Evolutionary conservation across 75 land plant species (phyloP), one percentile per base, ranked within the genome.

Genomic region (Selaginella tamariscina): DNA sequence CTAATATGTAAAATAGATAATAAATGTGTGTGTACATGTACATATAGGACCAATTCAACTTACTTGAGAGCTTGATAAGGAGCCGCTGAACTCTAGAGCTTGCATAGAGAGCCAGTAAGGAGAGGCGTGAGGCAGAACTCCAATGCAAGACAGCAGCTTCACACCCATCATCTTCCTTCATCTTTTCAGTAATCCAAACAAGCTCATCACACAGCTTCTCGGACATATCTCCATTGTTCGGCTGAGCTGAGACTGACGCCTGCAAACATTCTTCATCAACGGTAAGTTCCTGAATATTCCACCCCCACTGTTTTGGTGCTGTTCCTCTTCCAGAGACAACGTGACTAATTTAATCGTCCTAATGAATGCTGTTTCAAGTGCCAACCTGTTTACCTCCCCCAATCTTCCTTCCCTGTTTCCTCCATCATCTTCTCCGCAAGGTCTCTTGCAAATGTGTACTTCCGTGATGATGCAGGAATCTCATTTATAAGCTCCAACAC

Each of bases 201-300:
- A 83, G 69, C 79, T 93, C 96, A 31, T 83, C 82, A 24, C 86
- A 88, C 76, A 85, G 66, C 78, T 93, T 93, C 79, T 89, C 96
- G 11, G 86, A 88, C 60, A 77, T 54, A 1, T 76, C 73, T 44
- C 2, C 27, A 29, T 23, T 26, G 13, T 31, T 15, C 23, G 54
- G 56, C 32, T 21, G 26, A 0, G 23, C 62, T 64, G 24, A 21
- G 49, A 39, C 49, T 39, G 49, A 5, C 5, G 5, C 49, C 5
- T 15, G 49, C 49, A 5, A 15, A 5, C 49, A 39, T 5, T 39
- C 49, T 15, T 39, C 49, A 39, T 15, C 49, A 0, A 66, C 68
- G 0, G 75, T 32, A 31, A 79, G 79, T 22, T 75, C 71, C 30
- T 71, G 67, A 24, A 81, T 57, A 26, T 69, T 32, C 1, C 73